Base-by-base conservation (phyloP, 2,329 filamentous ascomycete genomes). In the Beauveria sp. region DNA sequence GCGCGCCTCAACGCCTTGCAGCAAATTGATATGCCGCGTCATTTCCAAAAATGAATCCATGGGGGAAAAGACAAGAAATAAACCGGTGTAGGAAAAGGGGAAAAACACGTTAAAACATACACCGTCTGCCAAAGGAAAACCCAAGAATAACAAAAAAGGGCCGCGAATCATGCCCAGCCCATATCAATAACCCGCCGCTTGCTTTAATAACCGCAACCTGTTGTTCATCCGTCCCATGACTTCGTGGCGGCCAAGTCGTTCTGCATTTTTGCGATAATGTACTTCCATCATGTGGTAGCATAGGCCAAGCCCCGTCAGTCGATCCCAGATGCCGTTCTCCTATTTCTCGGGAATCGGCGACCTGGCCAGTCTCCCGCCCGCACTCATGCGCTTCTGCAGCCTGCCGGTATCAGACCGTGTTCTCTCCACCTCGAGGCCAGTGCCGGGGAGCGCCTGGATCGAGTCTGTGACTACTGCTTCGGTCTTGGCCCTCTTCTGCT, bases 311-410 rank as follows among this genome's bases (percentile, higher is more conserved):
- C 71, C 70, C 65, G 72, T 70, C 70, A 76, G 66, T 69, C 74
- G 70, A 67, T 74, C 72, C 75, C 71, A 76, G 65, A 75, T 68
- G 69, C 69, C 70, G 61, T 73, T 70, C 71, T 77, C 77, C 81
- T 84, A 84, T 72, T 78, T 81, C 75, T 86, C 83, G 68, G 83
- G 83, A 72, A 86, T 86, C 68, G 83, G 82, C 68, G 81, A 82
- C 74, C 82, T 86, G 64, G 85, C 85, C 70, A 93, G 80, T 67
- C 88, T 81, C 53, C 89, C 89, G 52, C 89, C 89, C 28, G 88
- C 89, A 71, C 89, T 92, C 65, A 90, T 86, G 64, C 90, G 82
- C 77, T 95, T 95, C 73, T 91, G 88, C 63, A 93, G 73, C 64
- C 86, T 85, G 26, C 82, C 85, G 14, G 45, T 20, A 67, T 91